Conservation (phyloP, 345 rosid species). For the Noccaea bulbosa region DNA sequence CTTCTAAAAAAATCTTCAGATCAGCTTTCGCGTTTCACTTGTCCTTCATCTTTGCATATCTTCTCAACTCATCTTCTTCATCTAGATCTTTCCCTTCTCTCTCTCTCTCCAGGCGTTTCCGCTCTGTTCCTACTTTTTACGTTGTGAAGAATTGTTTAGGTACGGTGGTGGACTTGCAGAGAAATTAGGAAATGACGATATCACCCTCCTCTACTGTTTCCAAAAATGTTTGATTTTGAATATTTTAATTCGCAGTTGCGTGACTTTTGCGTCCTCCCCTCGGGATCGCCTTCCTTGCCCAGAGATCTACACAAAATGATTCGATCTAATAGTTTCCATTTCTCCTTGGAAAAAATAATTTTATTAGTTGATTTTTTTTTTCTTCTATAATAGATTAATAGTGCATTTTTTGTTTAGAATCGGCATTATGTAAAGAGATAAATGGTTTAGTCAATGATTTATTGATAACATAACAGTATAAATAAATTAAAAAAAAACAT, state of each 20-base stretch:
- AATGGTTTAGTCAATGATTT: too few species aligned
- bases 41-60: background rate
- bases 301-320: constrained; percentile 31
- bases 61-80: constrained; percentile 31
- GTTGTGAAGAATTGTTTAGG: constrained; percentile 40
- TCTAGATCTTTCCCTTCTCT: constrained; percentile 30
- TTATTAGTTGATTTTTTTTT: background rate
- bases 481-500: background rate
- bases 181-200: constrained; percentile 22
- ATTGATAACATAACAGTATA: too few species aligned
- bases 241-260: constrained; percentile 30
- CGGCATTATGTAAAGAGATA: too few species aligned
- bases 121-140: constrained; percentile 38
- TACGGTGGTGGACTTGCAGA: constrained; percentile 40
- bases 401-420: background rate
- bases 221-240: constrained; percentile 9
- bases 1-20: background rate
- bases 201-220: constrained; percentile 23
- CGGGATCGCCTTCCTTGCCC: constrained; percentile 40
- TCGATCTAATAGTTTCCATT: constrained; percentile 30
- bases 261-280: constrained; percentile 41
- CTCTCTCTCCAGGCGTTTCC: constrained; percentile 29
- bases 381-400: background rate
- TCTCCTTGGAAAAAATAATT: background rate
- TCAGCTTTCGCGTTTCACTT: constrained; percentile 29